Evolutionary conservation across 768 basidiomycete species (phyloP).

Genomic region (Serendipita indica): DNA sequence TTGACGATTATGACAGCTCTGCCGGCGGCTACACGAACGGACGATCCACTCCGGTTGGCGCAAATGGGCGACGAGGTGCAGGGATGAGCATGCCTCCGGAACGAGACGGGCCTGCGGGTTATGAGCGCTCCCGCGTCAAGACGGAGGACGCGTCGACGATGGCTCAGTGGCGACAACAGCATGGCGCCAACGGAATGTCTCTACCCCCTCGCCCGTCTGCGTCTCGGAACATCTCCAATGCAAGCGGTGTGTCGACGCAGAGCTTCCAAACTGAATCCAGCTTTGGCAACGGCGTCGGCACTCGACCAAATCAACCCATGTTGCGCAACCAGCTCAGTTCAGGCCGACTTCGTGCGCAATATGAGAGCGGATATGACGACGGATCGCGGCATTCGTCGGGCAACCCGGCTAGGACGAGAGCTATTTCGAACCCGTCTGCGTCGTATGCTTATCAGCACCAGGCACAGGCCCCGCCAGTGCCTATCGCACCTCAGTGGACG

Average conservation of each 20-base stretch:
- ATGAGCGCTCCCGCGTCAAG: slow-evolving; percentile 47
- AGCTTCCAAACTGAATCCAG: slow-evolving; percentile 29
- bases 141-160: slow-evolving; percentile 53
- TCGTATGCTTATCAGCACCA: not conserved
- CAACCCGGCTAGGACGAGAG: slow-evolving; percentile 8
- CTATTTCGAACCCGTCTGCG: not conserved
- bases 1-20: slow-evolving; percentile 48
- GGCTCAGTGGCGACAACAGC: slow-evolving; percentile 41
- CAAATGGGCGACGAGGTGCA: slow-evolving; percentile 36
- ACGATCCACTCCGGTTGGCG: slow-evolving; percentile 55
- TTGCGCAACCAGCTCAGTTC: slow-evolving; percentile 61
- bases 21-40: slow-evolving; percentile 36
- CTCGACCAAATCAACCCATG: slow-evolving; percentile 29
- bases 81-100: slow-evolving; percentile 45
- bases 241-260: slow-evolving; percentile 10
- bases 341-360: slow-evolving; percentile 38
- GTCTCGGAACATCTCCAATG: slow-evolving; percentile 18
- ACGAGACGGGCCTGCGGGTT: slow-evolving; percentile 32
- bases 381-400: slow-evolving; percentile 12
- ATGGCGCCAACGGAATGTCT: slow-evolving; percentile 26
- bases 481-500: not conserved
- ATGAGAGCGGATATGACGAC: slow-evolving; percentile 32
- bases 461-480: slow-evolving; percentile 10
- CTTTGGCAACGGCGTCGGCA: slow-evolving; percentile 25
- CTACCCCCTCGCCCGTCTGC: slow-evolving; percentile 22